A percentile compares a stretch with the other conserved stretches of the same genome.
phyloP scores from a whole-genome alignment of 2,329 filamentous ascomycete species.

The Colletotrichum sp. region DNA sequence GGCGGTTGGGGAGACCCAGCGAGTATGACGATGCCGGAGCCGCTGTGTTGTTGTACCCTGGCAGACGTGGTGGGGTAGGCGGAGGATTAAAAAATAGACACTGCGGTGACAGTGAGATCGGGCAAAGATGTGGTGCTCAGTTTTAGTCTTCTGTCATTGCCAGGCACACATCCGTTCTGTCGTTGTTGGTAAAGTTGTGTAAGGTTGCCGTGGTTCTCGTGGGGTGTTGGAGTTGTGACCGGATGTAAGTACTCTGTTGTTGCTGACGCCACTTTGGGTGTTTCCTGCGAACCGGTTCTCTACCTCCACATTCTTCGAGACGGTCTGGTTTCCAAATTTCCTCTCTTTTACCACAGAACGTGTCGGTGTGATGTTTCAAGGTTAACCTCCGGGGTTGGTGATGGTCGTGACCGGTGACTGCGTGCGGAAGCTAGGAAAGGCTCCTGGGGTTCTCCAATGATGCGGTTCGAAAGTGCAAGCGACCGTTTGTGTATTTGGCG shows the following conservation, averaged over 20 bases:
- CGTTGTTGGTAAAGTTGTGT: neutral
- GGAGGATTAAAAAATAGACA: neutral
- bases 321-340: neutral
- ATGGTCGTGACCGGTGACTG: neutral
- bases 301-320: conserved; percentile 1
- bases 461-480: neutral
- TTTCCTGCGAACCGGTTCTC: neutral
- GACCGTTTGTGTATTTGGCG: conserved; percentile 8
- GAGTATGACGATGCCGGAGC: neutral
- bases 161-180: neutral
- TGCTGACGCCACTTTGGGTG: neutral
- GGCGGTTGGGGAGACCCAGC: neutral
- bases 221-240: neutral
- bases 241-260: conserved; percentile 4
- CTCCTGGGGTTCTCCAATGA: neutral
- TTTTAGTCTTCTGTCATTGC: conserved; percentile 8
- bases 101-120: neutral
- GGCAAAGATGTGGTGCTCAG: neutral
- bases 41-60: neutral
- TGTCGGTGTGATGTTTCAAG: neutral
- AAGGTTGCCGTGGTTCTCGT: conserved; percentile 9
- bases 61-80: neutral
- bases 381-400: neutral
- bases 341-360: neutral
- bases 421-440: neutral